Evolutionary conservation across 129 eudicot genomes (phyloP), one percentile per base, ranked within the genome.

Genomic region (Saussurea involucrata): DNA sequence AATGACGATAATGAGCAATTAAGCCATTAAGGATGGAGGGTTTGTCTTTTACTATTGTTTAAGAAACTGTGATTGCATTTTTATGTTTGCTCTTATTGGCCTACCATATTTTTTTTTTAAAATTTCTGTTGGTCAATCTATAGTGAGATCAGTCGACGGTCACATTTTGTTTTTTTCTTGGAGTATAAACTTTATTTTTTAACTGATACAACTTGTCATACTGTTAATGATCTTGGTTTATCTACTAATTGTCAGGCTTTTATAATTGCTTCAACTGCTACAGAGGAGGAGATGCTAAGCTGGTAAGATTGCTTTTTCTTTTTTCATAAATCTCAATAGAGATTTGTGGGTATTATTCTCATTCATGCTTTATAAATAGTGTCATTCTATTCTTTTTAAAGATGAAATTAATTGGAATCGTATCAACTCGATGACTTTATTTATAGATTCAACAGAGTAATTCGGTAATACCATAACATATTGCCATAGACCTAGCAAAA

Each of bases 181-280:
- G 21, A 68, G 1, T 68, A 55, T 77, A 67, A 20, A 55, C 24
- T 78, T 69, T 22, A 13, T 36, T 27, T 78, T 53, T 20, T 20
- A 61, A 12, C 6, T 0, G 15, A 18, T 70, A 69, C 25, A 18
- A 15, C 1, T 15, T 75, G 11, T 27, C 20, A 21, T 37, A 46
- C 60, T 8, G 8, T 22, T 64, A 42, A 31, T 69, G n/a, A 82
- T 71, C 17, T 40, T 40, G 12, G 12, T 40, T 40, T 40, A 12
- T 69, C 63, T 76, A 25, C 71, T 17, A 68, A 75, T 46, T 75
- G 5, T 64, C 87, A 87, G 92, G 92, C 92, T 63, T 87, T 87
- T 57, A 87, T 87, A 27, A 82, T 87, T 72, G 92, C 92, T 67
- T 87, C 88, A 49, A 87, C 92, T 76, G 92, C 88, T 21, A 82